Evolutionary conservation across 2,329 filamentous ascomycete genomes (phyloP), one percentile per base, ranked within the genome.

Genomic region (Trichothecium sympodiale): DNA sequence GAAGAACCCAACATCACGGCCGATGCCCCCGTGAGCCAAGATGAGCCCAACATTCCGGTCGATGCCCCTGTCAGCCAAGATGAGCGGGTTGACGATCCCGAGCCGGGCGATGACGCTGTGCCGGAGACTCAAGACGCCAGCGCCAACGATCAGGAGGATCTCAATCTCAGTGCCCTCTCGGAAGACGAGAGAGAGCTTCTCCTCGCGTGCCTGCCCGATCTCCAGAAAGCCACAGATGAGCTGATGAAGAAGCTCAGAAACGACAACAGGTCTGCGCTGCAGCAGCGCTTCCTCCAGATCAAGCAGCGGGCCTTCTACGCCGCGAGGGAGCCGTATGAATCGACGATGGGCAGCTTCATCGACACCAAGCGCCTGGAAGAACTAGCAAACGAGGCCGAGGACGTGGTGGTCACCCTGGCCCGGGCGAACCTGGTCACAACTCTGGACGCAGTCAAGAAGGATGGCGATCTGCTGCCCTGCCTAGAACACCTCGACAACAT

Each of bases 341-440:
- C 38, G n/a, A 38, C 42, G 5, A 20, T 38, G 3, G 35, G 39
- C 5, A 39, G 36, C 0, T 53, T 61, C 31, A 46, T 62, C 17
- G 47, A 59, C 42, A 45, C 48, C 34, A 13, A 33, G 1, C 41
- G 41, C 35, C 15, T 51, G 8, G 20, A 38, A 5, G 28, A 35
- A 6, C 31, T 35, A 9, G 34, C 41, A 17, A 31, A 36, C 14
- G 27, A 35, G 4, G 16, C 29, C 12, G 33, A 30, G 8, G 35
- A 31, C 14, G 42, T 38, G 16, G 36, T 29, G 8, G 40, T 23
- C 12, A 41, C 47, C 12, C 43, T 59, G 13, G 51, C 48, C 4
- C 44, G 48, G 18, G 55, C 54, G 17, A 65, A 65, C 37, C 46
- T 60, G 5, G 56, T 53, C 16, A 48, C 50, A 4, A 49, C 59